Evolutionary conservation across 169 alveolate species (phyloP).

Genomic region (Sarcocystis neurona): DNA sequence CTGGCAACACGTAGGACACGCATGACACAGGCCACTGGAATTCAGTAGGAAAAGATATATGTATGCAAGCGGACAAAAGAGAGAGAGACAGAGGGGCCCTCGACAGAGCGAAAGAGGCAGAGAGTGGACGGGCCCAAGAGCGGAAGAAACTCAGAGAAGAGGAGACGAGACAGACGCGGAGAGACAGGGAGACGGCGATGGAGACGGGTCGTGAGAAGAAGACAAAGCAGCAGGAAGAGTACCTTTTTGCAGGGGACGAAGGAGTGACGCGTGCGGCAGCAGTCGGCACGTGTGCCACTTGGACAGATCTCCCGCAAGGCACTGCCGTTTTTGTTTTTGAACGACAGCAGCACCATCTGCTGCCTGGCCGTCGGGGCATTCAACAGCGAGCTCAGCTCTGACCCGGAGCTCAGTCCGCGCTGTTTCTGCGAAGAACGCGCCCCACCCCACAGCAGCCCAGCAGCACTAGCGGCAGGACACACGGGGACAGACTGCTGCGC

Average conservation of each 20-base stretch:
- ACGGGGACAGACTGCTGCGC: no score
- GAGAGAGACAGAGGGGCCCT: constrained; percentile 58
- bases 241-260: constrained; percentile 45
- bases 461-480: no score
- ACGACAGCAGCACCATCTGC: constrained; percentile 66
- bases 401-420: constrained; percentile 62
- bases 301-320: constrained; percentile 73
- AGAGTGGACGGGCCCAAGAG: neutral
- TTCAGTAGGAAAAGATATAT: no score
- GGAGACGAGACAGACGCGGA: neutral
- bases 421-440: constrained; percentile 65
- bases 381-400: constrained; percentile 64
- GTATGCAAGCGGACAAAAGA: neutral
- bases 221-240: neutral
- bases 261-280: constrained; percentile 46
- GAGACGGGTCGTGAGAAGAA: neutral
- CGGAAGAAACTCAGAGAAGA: neutral
- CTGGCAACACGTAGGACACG: no score
- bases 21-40: no score
- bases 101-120: neutral
- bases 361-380: constrained; percentile 71
- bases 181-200: neutral
- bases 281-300: constrained; percentile 71
- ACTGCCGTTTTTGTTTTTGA: constrained; percentile 71
- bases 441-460: no score